phyloP scores from a whole-genome alignment of 2,329 filamentous ascomycete species.

The Aspergillus neoniger region DNA sequence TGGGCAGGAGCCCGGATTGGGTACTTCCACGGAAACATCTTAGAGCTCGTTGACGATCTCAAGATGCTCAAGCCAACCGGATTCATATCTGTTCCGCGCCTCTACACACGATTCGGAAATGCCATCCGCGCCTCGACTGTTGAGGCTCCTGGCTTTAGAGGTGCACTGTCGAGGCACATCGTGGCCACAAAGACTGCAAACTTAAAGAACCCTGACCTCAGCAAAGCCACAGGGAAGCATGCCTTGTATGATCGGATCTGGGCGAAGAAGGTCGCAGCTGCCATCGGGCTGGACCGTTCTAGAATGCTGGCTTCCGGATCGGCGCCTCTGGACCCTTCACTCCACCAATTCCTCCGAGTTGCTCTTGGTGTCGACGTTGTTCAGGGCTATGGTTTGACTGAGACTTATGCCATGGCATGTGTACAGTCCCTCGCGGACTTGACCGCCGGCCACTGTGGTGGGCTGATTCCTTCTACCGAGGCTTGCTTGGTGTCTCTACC shows the following conservation, averaged over 20 bases:
- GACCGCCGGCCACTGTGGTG: conserved; percentile 78
- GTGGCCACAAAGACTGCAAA: conserved; percentile 77
- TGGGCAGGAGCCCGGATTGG: conserved; percentile 74
- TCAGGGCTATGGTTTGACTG: conserved; percentile 93
- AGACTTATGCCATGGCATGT: conserved; percentile 78
- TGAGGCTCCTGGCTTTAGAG: conserved; percentile 76
- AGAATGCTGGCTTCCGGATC: conserved; percentile 81
- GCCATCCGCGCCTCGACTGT: conserved; percentile 79
- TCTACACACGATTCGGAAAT: conserved; percentile 87
- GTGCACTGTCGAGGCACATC: conserved; percentile 76
- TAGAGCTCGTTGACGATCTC: conserved; percentile 84
- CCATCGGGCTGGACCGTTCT: conserved; percentile 74
- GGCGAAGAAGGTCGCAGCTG: conserved; percentile 82
- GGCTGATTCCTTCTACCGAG: conserved; percentile 67
- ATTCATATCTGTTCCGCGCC: conserved; percentile 84
- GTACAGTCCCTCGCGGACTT: conserved; percentile 73
- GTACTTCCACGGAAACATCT: conserved; percentile 91
- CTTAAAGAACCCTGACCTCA: conserved; percentile 67
- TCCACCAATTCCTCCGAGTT: conserved; percentile 86
- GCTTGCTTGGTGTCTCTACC: conserved; percentile 82
- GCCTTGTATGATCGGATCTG: conserved; percentile 68
- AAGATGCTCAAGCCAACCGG: conserved; percentile 80
- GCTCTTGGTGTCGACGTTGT: conserved; percentile 76
- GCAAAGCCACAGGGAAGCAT: conserved; percentile 67
- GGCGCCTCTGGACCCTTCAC: conserved; percentile 82